Conservation (phyloP, 257 asterid genomes). For the Solanum bulbocastanum region DNA sequence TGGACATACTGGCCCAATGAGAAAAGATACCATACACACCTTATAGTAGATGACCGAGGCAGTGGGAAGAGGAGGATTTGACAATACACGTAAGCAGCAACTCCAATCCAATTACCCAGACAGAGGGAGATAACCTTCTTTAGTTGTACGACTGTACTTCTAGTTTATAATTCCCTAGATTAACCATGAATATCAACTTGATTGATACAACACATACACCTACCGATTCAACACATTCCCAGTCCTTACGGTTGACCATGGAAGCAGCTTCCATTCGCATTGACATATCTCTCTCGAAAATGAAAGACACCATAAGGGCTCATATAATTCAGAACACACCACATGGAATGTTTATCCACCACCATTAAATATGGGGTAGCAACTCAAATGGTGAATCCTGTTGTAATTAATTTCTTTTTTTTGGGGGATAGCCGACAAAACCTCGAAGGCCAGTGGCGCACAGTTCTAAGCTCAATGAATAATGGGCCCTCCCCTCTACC, state of each 20-base stretch:
- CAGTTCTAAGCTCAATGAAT: background rate
- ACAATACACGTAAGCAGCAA: background rate
- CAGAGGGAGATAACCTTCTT: background rate
- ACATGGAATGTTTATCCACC: background rate
- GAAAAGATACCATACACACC: background rate
- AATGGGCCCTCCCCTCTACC: background rate
- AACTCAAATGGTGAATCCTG: background rate
- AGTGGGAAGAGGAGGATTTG: background rate
- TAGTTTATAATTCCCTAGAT: background rate
- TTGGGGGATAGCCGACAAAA: background rate
- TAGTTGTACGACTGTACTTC: background rate
- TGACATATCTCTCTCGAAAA: background rate
- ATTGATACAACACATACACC: background rate
- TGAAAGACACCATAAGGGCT: background rate
- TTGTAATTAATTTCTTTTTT: background rate
- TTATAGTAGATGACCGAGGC: background rate
- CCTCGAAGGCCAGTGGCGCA: background rate
- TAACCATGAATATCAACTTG: background rate
- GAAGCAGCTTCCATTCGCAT: background rate
- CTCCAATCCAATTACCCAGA: background rate
- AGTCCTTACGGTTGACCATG: background rate
- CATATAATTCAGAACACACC: background rate
- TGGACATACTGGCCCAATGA: background rate
- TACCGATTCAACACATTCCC: background rate
- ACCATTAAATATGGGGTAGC: background rate